Conservation (phyloP, 2,329 filamentous ascomycete genomes). For the Trichoderma hamatum region DNA sequence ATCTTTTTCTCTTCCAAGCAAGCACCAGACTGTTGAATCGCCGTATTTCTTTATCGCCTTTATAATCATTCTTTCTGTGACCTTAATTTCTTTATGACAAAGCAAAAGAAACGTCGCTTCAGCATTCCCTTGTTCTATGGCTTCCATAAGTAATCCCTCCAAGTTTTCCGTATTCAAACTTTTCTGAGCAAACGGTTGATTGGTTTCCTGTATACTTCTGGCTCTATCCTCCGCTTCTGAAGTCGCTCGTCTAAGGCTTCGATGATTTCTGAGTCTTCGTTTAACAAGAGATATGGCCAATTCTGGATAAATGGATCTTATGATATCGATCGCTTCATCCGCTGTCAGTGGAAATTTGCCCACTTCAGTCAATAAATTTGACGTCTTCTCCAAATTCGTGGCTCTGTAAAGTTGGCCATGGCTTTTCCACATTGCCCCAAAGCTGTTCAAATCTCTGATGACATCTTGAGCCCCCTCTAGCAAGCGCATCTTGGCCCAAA, state of each 20-base stretch:
- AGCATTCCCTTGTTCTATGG: background rate
- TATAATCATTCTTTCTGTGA: background rate
- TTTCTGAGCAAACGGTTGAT: background rate
- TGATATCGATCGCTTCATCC: background rate
- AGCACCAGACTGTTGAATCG: background rate
- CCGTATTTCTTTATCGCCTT: background rate
- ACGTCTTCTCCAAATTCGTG: background rate
- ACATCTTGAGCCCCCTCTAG: background rate
- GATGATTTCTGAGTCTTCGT: background rate
- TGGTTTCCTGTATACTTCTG: background rate
- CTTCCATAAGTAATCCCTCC: background rate
- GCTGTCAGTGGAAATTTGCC: background rate
- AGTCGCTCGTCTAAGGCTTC: background rate
- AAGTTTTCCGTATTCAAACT: background rate
- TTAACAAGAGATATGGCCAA: background rate
- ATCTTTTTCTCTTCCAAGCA: constrained; percentile 17
- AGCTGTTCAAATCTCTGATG: background rate
- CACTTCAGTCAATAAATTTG: background rate
- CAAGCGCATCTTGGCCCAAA: background rate
- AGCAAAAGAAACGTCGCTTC: constrained; percentile 4
- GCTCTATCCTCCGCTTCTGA: background rate
- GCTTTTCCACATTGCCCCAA: constrained; percentile 1
- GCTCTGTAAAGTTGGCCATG: background rate
- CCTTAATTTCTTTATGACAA: background rate
- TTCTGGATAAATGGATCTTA: background rate